Evolutionary conservation across 2,329 filamentous ascomycete species (phyloP).

Genomic region (Rhexocercosporidium sp.): DNA sequence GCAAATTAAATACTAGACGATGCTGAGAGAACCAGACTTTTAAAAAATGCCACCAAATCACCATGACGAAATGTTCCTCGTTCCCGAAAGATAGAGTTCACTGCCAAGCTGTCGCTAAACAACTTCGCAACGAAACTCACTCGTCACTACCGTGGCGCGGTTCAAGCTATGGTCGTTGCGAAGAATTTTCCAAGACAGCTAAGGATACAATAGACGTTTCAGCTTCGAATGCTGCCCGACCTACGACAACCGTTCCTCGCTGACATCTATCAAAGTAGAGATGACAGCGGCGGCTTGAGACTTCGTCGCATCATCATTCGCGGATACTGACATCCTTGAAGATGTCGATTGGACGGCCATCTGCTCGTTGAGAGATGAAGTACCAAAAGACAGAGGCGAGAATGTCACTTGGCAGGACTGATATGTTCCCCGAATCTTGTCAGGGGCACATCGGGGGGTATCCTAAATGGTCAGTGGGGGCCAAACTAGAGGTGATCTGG

Average conservation of each 20-base stretch:
- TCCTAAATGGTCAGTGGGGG: not conserved
- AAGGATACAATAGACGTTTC: slow-evolving; percentile 2
- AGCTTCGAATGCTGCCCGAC: not conserved
- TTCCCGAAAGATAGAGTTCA: not conserved
- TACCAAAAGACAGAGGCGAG: not conserved
- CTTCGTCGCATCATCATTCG: not conserved
- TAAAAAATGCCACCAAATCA: not conserved
- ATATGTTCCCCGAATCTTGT: not conserved
- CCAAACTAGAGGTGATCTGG: not conserved
- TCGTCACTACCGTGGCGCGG: slow-evolving; percentile 7
- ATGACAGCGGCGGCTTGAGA: not conserved
- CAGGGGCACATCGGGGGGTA: not conserved
- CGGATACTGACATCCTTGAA: not conserved
- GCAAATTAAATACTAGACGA: not conserved
- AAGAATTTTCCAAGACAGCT: not conserved
- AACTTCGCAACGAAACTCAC: not conserved
- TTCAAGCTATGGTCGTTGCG: not conserved
- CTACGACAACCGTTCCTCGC: not conserved
- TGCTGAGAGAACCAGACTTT: not conserved
- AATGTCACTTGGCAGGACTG: not conserved
- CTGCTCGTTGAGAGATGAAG: not conserved
- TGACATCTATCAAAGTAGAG: slow-evolving; percentile 5
- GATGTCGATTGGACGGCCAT: not conserved
- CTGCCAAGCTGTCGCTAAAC: not conserved
- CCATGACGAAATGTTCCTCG: not conserved